Evolutionary conservation across 345 rosid species (phyloP).

Genomic region (Raphanus raphanistrum): DNA sequence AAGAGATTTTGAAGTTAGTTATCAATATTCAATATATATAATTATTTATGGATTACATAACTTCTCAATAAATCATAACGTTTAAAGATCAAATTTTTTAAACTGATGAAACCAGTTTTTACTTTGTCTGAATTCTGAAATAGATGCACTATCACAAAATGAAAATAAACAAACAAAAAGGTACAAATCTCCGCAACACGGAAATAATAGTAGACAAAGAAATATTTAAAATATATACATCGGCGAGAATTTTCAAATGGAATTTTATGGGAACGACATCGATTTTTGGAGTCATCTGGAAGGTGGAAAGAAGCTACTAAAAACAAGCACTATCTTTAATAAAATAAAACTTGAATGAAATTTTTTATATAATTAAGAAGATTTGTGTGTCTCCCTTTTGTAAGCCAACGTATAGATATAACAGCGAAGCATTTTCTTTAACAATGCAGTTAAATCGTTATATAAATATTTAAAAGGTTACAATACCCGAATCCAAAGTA

Average conservation of each 20-base stretch:
- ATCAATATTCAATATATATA: too few relatives aligned
- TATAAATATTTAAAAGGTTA: background rate
- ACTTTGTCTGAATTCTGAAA: background rate
- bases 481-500: slow-evolving; percentile 25
- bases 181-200: slow-evolving; percentile 22
- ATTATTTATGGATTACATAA: too few relatives aligned
- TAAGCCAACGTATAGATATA: slow-evolving; percentile 45
- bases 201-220: background rate
- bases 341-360: background rate
- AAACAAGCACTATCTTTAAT: background rate
- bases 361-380: slow-evolving; percentile 35
- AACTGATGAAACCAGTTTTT: background rate
- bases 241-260: slow-evolving; percentile 18
- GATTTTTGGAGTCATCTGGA: slow-evolving; percentile 51
- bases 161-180: slow-evolving; percentile 14
- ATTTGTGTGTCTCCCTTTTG: slow-evolving; percentile 48
- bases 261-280: slow-evolving; percentile 33
- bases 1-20: too few relatives aligned
- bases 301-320: slow-evolving; percentile 56
- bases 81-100: background rate
- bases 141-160: background rate
- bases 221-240: slow-evolving; percentile 23
- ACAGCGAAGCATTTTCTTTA: slow-evolving; percentile 51
- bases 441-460: background rate
- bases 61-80: too few relatives aligned